Evolutionary conservation across 768 basidiomycete species (phyloP), one percentile per base, ranked within the genome.

Genomic region (Hortiboletus campestris): DNA sequence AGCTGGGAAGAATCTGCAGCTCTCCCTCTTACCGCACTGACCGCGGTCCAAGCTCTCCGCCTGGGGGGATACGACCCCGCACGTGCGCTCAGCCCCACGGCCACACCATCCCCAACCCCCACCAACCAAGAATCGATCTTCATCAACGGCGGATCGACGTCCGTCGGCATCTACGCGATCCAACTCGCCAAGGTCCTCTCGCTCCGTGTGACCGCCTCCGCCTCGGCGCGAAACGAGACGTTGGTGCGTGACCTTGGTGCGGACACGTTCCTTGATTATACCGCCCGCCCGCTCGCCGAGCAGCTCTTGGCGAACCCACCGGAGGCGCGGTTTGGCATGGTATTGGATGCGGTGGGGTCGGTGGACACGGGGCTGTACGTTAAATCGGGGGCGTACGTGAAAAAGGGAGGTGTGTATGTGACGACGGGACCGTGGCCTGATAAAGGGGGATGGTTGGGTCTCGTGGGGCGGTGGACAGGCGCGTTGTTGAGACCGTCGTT

Each of bases 251-350:
- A 62, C 2, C 61, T 85, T 32, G 89, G 90, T 22, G 89, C 84
- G 3, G 89, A 90, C 49, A 78, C 79, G 76, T 82, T 89, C 61
- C 75, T 86, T 19, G 85, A 88, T 65, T 88, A 89, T 56, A 84
- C 80, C 1, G 74, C 76, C 35, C 67, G 63, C 10, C 80, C 83
- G 4, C 62, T 89, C 3, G 73, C 75, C 43, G 65, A 78, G 62
- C 73, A 78, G 54, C 74, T 89, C 4, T 50, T 59, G 6, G 58
- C 74, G 4, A 71, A 79, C 48, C 76, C 80, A 0, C 83, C 81
- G 2, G 63, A 75, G 0, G 74, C 78, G 0, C 81, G 78, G 56
- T 89, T 80, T 60, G 74, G 86, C 43, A 73, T 82, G 42, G 72
- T 91, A 32, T 70, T 84, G 39, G 88, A 90, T 56, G 79, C 84